A percentile compares a stretch with the other conserved stretches of the same genome.
phyloP scores from a whole-genome alignment of 305 asterid genomes.

The Ilex paraguariensis region DNA sequence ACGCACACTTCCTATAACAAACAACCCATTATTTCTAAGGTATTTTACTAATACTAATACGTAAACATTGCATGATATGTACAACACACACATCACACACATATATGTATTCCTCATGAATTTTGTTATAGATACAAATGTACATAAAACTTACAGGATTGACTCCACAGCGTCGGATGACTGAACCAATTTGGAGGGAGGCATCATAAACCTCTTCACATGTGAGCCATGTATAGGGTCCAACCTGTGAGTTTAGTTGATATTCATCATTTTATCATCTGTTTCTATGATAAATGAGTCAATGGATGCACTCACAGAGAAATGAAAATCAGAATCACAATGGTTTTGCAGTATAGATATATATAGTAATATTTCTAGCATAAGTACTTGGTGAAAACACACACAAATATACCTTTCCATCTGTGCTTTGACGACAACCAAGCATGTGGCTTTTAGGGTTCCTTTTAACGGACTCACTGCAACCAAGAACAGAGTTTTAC shows the following conservation, averaged over 20 bases:
- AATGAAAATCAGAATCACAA: no score
- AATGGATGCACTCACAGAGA: no score
- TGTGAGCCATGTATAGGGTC: constrained; percentile 62
- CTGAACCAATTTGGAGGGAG: constrained; percentile 63
- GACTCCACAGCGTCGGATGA: constrained; percentile 68
- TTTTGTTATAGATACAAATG: no score
- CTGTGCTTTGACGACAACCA: constrained; percentile 57
- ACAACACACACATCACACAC: background rate
- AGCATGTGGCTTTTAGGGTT: constrained; percentile 54
- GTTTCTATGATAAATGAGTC: no score
- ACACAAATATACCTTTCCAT: constrained; percentile 54
- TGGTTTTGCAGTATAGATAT: no score
- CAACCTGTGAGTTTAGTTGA: constrained; percentile 40
- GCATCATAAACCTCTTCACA: constrained; percentile 54
- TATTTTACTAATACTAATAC: no score
- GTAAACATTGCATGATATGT: no score
- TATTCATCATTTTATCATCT: background rate
- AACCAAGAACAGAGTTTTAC: background rate
- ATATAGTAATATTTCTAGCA: background rate
- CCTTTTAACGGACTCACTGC: constrained; percentile 50
- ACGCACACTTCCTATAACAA: no score
- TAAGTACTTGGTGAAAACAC: background rate
- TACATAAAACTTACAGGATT: constrained; percentile 43
- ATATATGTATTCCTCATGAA: no score
- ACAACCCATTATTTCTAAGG: no score